A percentile compares a stretch with the other conserved stretches of the same genome.
phyloP scores from a whole-genome alignment of 2,329 filamentous ascomycete species.

The Aspergillus fumigatiaffinis region DNA sequence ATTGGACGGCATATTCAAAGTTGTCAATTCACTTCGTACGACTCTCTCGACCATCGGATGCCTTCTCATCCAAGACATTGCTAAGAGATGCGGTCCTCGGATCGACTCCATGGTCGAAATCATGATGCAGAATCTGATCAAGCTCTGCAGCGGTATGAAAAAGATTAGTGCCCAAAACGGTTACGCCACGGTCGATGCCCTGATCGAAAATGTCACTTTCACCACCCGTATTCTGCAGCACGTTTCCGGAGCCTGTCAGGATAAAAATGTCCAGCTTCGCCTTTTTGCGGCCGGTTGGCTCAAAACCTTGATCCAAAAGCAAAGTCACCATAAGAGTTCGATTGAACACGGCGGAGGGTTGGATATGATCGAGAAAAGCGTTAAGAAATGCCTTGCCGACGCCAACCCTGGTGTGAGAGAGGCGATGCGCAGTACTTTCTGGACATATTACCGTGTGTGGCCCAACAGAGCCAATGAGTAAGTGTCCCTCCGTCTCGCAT shows the following conservation, averaged over 20 bases:
- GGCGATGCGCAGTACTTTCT: conserved; percentile 79
- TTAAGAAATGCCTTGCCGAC: conserved; percentile 85
- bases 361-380: conserved; percentile 78
- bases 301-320: conserved; percentile 73
- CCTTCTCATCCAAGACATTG: conserved; percentile 78
- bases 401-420: conserved; percentile 87
- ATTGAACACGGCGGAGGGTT: conserved; percentile 82
- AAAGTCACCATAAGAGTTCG: conserved; percentile 69
- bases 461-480: conserved; percentile 69
- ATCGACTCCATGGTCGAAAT: conserved; percentile 89
- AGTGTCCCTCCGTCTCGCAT: conserved; percentile 33
- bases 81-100: conserved; percentile 67
- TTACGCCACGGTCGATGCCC: conserved; percentile 72
- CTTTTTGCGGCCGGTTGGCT: conserved; percentile 78
- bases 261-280: conserved; percentile 89
- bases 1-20: conserved; percentile 85
- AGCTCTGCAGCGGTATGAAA: conserved; percentile 84
- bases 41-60: conserved; percentile 87
- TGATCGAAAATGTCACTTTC: conserved; percentile 77
- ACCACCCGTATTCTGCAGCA: conserved; percentile 80
- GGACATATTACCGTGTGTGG: conserved; percentile 77
- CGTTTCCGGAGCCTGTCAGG: conserved; percentile 73
- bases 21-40: conserved; percentile 76
- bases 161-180: conserved; percentile 86
- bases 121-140: conserved; percentile 82